phyloP scores from a whole-genome alignment of 768 basidiomycete species.

The Russula virescens region DNA sequence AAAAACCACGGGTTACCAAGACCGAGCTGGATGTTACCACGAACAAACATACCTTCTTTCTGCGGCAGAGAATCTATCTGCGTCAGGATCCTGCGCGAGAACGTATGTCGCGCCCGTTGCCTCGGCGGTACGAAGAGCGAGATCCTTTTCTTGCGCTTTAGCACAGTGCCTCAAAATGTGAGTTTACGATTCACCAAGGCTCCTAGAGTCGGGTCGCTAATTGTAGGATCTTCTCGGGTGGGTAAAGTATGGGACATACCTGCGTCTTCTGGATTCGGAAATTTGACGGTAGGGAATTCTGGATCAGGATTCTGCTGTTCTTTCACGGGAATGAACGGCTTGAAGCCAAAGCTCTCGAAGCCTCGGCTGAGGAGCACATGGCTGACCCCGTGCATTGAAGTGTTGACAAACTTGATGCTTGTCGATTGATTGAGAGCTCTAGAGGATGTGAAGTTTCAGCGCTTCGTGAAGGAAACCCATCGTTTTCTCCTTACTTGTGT shows the following conservation, averaged over 20 bases:
- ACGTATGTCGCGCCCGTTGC: conserved; percentile 52
- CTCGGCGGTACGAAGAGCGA: conserved; percentile 62
- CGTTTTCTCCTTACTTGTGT: conserved; percentile 12
- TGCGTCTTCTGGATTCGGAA: conserved; percentile 90
- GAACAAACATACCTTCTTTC: conserved; percentile 47
- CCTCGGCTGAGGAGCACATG: conserved; percentile 54
- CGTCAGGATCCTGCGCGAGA: conserved; percentile 86
- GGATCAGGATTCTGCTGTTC: conserved; percentile 74
- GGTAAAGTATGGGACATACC: conserved; percentile 38
- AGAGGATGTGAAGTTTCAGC: background rate
- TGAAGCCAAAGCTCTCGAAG: conserved; percentile 55
- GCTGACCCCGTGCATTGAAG: conserved; percentile 88
- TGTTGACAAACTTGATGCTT: conserved; percentile 66
- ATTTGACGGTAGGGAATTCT: conserved; percentile 77
- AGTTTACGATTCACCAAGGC: conserved; percentile 25
- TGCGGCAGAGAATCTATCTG: conserved; percentile 76
- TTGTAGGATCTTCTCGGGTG: background rate
- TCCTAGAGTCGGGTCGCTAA: conserved; percentile 18
- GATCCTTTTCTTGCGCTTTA: conserved; percentile 43
- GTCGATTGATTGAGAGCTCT: conserved; percentile 37
- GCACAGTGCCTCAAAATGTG: background rate
- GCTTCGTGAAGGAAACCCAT: background rate
- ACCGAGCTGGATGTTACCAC: background rate
- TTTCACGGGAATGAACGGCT: conserved; percentile 51
- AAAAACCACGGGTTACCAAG: background rate